phyloP scores from a whole-genome alignment of 106 monocot species.

The Acanthochlamys bracteata region DNA sequence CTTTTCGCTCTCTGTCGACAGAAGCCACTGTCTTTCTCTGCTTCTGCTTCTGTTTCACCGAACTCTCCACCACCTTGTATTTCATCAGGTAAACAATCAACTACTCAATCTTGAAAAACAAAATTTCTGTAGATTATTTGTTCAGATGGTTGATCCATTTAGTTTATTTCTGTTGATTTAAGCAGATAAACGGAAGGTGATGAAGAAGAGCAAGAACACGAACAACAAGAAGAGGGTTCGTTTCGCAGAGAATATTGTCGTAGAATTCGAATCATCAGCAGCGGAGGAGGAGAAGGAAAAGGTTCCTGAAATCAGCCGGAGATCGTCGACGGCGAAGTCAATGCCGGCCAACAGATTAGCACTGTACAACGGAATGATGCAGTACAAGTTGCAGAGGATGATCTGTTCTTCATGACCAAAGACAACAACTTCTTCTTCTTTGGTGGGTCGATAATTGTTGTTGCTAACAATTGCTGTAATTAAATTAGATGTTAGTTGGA shows the following conservation, averaged over 20 bases:
- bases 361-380: slow-evolving; percentile 40
- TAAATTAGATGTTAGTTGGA: no score
- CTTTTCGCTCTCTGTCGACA: slow-evolving; percentile 36
- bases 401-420: slow-evolving; percentile 14
- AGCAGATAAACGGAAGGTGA: slow-evolving; percentile 9
- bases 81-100: no score
- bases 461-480: no score
- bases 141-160: no score
- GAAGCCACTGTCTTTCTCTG: neutral
- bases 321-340: neutral
- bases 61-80: no score
- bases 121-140: no score
- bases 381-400: slow-evolving; percentile 20
- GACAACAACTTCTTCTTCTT: no score
- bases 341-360: slow-evolving; percentile 45
- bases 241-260: slow-evolving; percentile 33
- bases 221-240: slow-evolving; percentile 31
- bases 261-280: slow-evolving; percentile 1
- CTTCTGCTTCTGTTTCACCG: neutral
- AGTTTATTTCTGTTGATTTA: no score
- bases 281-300: neutral
- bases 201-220: neutral
- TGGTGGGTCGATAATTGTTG: no score
- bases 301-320: neutral
- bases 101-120: no score